phyloP scores from a whole-genome alignment of 352 stramenopile species.

The Vaucheria bursata region DNA sequence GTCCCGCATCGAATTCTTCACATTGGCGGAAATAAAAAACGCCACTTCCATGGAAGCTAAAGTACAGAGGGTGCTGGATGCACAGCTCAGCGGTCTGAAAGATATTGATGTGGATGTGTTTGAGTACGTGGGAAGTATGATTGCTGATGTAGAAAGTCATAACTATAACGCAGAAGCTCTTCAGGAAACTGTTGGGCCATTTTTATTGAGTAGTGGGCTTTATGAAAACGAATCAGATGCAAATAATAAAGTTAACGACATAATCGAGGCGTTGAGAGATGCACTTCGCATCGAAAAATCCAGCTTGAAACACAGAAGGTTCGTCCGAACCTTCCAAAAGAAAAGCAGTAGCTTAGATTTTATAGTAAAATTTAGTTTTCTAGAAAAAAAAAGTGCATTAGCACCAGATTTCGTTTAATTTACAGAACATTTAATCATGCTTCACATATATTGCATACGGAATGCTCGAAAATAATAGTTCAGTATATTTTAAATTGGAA shows the following conservation, averaged over 20 bases:
- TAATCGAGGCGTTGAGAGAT: neutral
- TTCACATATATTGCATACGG: too few species aligned
- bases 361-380: too few species aligned
- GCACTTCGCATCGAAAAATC: constrained; percentile 38
- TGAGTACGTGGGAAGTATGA: constrained; percentile 33
- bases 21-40: too few species aligned
- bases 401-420: too few species aligned
- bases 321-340: neutral
- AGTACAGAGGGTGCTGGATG: constrained; percentile 23
- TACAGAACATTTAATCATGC: too few species aligned
- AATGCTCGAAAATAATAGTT: too few species aligned
- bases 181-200: constrained; percentile 38
- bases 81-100: constrained; percentile 26
- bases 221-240: constrained; percentile 31
- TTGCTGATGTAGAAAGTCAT: constrained; percentile 41
- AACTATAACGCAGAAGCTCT: constrained; percentile 35
- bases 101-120: constrained; percentile 39
- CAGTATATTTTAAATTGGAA: too few species aligned
- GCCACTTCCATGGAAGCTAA: too few species aligned
- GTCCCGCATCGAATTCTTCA: too few species aligned
- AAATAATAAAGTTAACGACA: constrained; percentile 33
- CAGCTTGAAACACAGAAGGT: constrained; percentile 36
- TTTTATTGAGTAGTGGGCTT: constrained; percentile 43
- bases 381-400: too few species aligned
- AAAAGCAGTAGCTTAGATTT: neutral